Conservation (phyloP, 192 early-diverging fungal genomes). For the Chytriomyces hyalinus region DNA sequence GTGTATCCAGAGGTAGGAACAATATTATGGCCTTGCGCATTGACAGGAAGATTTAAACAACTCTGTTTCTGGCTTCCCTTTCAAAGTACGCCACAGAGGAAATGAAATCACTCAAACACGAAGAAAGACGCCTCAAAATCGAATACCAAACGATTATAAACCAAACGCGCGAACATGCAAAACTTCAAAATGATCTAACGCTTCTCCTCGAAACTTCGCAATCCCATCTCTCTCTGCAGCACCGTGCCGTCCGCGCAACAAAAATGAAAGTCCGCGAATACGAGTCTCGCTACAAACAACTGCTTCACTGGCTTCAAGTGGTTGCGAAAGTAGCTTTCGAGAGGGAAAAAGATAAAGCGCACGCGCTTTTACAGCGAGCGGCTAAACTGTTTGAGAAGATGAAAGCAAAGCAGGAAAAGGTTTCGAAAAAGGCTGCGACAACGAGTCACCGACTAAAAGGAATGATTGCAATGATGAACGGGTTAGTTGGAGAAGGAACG, state of each 20-base stretch:
- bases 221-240: slow-evolving; percentile 11
- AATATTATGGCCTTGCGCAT: neutral
- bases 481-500: neutral
- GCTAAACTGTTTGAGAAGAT: slow-evolving; percentile 30
- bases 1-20: neutral
- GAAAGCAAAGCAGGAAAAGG: slow-evolving; percentile 24
- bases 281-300: slow-evolving; percentile 26
- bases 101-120: neutral
- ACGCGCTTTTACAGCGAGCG: slow-evolving; percentile 26
- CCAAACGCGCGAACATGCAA: slow-evolving; percentile 17
- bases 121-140: slow-evolving; percentile 32
- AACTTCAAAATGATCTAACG: slow-evolving; percentile 19
- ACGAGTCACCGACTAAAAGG: slow-evolving; percentile 2
- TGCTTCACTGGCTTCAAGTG: slow-evolving; percentile 39
- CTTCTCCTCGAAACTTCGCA: slow-evolving; percentile 24
- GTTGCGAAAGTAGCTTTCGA: slow-evolving; percentile 40
- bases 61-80: neutral
- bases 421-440: neutral
- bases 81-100: slow-evolving; percentile 17
- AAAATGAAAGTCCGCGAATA: slow-evolving; percentile 40
- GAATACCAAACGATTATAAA: slow-evolving; percentile 21
- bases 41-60: no score
- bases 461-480: neutral
- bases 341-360: slow-evolving; percentile 33
- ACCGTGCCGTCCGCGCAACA: slow-evolving; percentile 24